These are phyloP conservation scores for Marasmius fiardii DNA, from an alignment of 1,284 basidiomycete genomes.

Conservation along the genomic window DNA sequence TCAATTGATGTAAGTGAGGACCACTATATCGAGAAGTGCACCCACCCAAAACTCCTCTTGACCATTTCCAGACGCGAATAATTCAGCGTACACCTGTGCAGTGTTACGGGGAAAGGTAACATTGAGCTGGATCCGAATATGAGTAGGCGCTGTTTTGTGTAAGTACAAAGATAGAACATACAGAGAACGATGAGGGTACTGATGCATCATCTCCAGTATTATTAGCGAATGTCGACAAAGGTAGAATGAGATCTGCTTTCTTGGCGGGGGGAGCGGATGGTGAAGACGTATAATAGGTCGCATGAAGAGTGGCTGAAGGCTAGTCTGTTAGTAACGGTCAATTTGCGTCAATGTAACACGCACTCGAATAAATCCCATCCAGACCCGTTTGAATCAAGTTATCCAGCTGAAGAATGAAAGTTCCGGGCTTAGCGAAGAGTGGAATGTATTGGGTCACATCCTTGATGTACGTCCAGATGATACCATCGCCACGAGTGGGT, in stretches of 20 bases:
- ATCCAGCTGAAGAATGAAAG: conserved; percentile 70
- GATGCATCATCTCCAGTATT: conserved; percentile 65
- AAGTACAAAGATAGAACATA: conserved; percentile 27
- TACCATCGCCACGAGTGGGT: conserved; percentile 62
- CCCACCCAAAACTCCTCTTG: conserved; percentile 77
- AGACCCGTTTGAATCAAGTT: conserved; percentile 57
- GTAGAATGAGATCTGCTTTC: conserved; percentile 62
- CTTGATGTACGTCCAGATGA: conserved; percentile 77
- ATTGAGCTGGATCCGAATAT: conserved; percentile 43
- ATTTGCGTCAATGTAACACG: conserved; percentile 15
- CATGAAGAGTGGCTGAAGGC: conserved; percentile 55
- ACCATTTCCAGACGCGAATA: conserved; percentile 71
- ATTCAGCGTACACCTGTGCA: conserved; percentile 65
- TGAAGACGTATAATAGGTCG: conserved; percentile 68
- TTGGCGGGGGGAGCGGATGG: conserved; percentile 50
- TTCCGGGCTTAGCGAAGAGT: conserved; percentile 62
- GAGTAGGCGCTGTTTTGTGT: too few species aligned
- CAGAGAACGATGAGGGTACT: conserved; percentile 70
- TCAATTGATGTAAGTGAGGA: conserved; percentile 7
- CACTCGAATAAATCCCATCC: conserved; percentile 69
- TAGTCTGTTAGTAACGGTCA: conserved; percentile 2
- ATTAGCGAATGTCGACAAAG: conserved; percentile 61
- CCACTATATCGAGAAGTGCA: conserved; percentile 1
- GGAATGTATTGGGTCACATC: conserved; percentile 73
- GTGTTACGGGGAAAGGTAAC: conserved; percentile 68